phyloP scores from a whole-genome alignment of 2,329 filamentous ascomycete genomes.

The Pseudogymnoascus sp. region DNA sequence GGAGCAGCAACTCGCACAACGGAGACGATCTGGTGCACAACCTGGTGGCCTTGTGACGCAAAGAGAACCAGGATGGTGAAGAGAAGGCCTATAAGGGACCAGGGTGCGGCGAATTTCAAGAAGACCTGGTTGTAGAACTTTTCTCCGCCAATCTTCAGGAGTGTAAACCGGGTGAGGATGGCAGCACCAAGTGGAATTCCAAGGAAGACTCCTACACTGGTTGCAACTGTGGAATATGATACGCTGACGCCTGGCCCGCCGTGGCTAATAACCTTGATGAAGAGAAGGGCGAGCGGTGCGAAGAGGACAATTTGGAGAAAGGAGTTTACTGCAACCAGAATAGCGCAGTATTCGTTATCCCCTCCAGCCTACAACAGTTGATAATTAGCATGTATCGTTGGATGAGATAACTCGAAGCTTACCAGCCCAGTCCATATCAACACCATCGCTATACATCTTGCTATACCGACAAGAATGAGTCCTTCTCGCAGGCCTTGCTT shows the following conservation, averaged over 20 bases:
- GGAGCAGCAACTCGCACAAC: constrained; percentile 76
- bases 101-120: constrained; percentile 60
- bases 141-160: constrained; percentile 46
- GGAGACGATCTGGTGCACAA: constrained; percentile 74
- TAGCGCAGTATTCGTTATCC: constrained; percentile 73
- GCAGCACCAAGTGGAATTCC: constrained; percentile 77
- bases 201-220: constrained; percentile 74
- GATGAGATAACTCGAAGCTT: background rate
- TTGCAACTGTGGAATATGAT: constrained; percentile 61
- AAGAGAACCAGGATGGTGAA: constrained; percentile 86
- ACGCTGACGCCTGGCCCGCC: constrained; percentile 39
- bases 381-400: background rate
- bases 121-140: constrained; percentile 61
- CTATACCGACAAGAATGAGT: constrained; percentile 73
- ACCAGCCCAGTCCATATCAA: constrained; percentile 73
- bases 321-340: constrained; percentile 67
- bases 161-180: constrained; percentile 59
- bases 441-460: constrained; percentile 86
- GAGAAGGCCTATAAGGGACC: constrained; percentile 72
- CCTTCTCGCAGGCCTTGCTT: constrained; percentile 51
- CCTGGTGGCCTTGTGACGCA: constrained; percentile 66
- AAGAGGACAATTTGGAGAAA: constrained; percentile 67
- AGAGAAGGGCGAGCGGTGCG: constrained; percentile 55
- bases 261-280: constrained; percentile 59
- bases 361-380: constrained; percentile 48